Evolutionary conservation across 2,329 filamentous ascomycete genomes (phyloP).

Genomic region (Cryoendolithus antarcticus): DNA sequence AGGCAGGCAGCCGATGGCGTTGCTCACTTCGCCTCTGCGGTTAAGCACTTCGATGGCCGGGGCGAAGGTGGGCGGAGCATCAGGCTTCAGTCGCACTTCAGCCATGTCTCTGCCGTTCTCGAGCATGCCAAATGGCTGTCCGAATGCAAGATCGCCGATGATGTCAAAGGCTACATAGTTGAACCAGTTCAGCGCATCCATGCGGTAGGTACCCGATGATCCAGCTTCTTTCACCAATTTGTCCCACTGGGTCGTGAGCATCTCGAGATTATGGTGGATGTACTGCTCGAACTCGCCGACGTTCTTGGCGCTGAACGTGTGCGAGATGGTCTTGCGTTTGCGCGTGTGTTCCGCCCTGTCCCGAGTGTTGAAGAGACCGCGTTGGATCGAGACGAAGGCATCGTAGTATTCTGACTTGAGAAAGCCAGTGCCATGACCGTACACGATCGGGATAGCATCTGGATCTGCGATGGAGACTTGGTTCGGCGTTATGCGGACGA

Average conservation of each 20-base stretch:
- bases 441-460: conserved; percentile 61
- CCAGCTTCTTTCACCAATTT: conserved; percentile 35
- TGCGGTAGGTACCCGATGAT: conserved; percentile 11
- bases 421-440: conserved; percentile 48
- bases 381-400: conserved; percentile 75
- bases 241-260: conserved; percentile 64
- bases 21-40: conserved; percentile 71
- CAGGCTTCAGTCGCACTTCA: conserved; percentile 18
- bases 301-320: conserved; percentile 75
- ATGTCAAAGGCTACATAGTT: conserved; percentile 23
- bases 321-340: conserved; percentile 72
- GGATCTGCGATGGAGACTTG: conserved; percentile 55
- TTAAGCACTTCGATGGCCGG: conserved; percentile 77
- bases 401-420: conserved; percentile 43
- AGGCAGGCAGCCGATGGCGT: conserved; percentile 62
- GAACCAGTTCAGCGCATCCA: conserved; percentile 14
- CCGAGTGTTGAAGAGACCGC: conserved; percentile 81
- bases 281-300: conserved; percentile 69
- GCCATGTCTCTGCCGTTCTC: conserved; percentile 17
- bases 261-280: conserved; percentile 65
- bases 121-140: conserved; percentile 12
- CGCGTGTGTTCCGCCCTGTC: conserved; percentile 70
- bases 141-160: conserved; percentile 12
- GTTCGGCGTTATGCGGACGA: conserved; percentile 26
- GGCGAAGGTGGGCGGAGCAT: conserved; percentile 17